Evolutionary conservation across 163 green algal genomes (phyloP).

Genomic region (Scenedesmus sp.): DNA sequence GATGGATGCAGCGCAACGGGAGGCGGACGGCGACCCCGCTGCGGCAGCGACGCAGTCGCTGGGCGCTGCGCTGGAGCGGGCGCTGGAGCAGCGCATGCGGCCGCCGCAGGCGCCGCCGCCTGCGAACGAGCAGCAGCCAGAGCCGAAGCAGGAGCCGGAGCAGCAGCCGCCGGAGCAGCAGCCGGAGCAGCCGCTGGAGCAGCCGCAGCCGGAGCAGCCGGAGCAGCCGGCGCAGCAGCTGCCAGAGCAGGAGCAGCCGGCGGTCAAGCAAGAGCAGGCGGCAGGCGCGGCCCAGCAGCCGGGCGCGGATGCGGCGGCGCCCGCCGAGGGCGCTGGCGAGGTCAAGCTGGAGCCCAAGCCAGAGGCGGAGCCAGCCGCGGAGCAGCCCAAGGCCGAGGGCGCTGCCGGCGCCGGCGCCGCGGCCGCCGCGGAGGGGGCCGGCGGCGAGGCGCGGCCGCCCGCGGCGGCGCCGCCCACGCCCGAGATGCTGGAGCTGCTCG

Average conservation of each 20-base stretch:
- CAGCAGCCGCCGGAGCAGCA: neutral
- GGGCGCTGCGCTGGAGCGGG: constrained; percentile 14
- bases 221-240: constrained; percentile 1
- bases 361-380: too few relatives aligned
- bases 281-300: neutral
- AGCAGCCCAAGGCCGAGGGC: neutral
- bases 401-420: constrained; percentile 6
- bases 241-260: neutral
- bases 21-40: constrained; percentile 20
- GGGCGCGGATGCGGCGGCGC: neutral
- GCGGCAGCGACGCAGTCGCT: constrained; percentile 6
- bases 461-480: neutral
- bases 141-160: constrained; percentile 8
- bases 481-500: constrained; percentile 52
- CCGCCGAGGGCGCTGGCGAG: neutral
- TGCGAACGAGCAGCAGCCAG: constrained; percentile 18
- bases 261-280: neutral
- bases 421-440: neutral
- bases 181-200: neutral
- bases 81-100: constrained; percentile 17
- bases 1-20: constrained; percentile 47
- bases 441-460: neutral
- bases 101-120: neutral
- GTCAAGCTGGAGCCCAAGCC: neutral
- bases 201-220: constrained; percentile 27